Evolutionary conservation across 176 grass and related monocot species (phyloP).

Genomic region (Zea luxurians): DNA sequence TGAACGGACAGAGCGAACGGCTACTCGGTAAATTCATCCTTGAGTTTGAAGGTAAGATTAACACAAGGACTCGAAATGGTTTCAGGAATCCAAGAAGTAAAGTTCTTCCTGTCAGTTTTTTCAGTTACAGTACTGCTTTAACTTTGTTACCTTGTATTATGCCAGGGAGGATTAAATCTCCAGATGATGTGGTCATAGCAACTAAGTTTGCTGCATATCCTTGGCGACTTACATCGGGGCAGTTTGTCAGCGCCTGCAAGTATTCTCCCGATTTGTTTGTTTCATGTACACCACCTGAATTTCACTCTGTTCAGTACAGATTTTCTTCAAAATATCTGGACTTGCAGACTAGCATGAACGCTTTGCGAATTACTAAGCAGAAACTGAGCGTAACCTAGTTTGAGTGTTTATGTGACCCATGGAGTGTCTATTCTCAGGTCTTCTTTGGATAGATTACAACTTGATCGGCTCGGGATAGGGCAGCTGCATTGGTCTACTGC

Average conservation of each 20-base stretch:
- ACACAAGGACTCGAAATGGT: background rate
- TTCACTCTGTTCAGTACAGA: constrained; percentile 15
- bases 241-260: constrained; percentile 98
- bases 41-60: constrained; percentile 56
- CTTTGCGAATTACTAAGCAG: background rate
- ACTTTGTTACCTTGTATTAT: constrained; percentile 5
- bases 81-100: background rate
- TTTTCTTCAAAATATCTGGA: background rate
- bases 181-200: constrained; percentile 75
- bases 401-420: background rate
- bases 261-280: constrained; percentile 62
- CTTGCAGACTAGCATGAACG: background rate
- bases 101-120: background rate
- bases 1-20: constrained; percentile 85
- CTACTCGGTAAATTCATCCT: constrained; percentile 84
- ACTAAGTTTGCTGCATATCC: constrained; percentile 98
- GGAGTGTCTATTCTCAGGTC: constrained; percentile 49
- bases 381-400: background rate
- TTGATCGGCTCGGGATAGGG: constrained; percentile 79
- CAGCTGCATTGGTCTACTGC: constrained; percentile 96
- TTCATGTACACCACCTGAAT: constrained; percentile 48
- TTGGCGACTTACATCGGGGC: constrained; percentile 85
- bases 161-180: constrained; percentile 50
- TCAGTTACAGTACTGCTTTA: background rate
- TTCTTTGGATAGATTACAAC: constrained; percentile 78